A percentile compares a stretch with the other conserved stretches of the same genome.
These are phyloP conservation scores for Pholiota microspora DNA, from an alignment of 768 basidiomycete genomes.

Conservation along the genomic window DNA sequence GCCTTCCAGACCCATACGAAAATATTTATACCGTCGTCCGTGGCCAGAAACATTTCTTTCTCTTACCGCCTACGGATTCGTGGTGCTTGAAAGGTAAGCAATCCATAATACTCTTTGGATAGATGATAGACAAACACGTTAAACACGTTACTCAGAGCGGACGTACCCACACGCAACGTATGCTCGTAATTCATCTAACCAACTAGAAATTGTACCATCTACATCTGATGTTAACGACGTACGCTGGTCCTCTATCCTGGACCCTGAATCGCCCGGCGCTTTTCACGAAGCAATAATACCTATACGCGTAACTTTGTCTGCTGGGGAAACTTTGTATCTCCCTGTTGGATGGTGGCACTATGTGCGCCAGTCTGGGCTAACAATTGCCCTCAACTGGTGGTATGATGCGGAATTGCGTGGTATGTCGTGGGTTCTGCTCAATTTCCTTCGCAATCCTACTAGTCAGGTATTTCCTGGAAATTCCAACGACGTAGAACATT, in stretches of 20 bases:
- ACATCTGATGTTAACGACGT: conserved; percentile 36
- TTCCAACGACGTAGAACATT: background rate
- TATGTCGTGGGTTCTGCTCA: conserved; percentile 67
- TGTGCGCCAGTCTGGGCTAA: conserved; percentile 67
- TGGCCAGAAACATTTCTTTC: conserved; percentile 81
- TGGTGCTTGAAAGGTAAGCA: conserved; percentile 73
- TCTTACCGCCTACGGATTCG: conserved; percentile 88
- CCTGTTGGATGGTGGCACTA: conserved; percentile 97
- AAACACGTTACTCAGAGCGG: conserved; percentile 34
- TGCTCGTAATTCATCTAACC: conserved; percentile 36
- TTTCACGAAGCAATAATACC: conserved; percentile 59
- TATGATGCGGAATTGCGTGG: conserved; percentile 80
- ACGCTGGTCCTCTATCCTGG: conserved; percentile 79
- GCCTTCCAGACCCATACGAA: conserved; percentile 75
- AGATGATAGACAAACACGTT: background rate
- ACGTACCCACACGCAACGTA: conserved; percentile 69
- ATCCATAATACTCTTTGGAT: background rate
- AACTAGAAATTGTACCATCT: conserved; percentile 32
- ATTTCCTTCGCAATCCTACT: conserved; percentile 49
- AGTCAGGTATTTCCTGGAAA: conserved; percentile 37
- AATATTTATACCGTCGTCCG: conserved; percentile 89
- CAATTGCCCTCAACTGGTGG: conserved; percentile 87
- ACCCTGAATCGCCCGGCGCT: conserved; percentile 49
- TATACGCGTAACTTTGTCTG: conserved; percentile 59
- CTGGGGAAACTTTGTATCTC: conserved; percentile 83